Base-by-base conservation (phyloP, 208 protist genomes). In the Phytomonas sp. region DNA sequence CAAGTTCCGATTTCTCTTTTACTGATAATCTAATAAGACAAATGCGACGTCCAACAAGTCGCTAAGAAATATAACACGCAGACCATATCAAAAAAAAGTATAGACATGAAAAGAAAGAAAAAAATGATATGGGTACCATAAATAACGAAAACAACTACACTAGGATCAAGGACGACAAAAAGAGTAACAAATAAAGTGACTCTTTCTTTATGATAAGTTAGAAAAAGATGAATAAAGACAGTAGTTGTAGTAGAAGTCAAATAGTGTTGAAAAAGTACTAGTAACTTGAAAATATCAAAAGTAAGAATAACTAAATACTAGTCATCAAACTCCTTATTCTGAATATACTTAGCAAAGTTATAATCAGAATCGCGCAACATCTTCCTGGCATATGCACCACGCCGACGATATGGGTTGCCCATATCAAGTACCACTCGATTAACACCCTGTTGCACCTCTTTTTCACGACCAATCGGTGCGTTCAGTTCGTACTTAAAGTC, bases 401-500 rank as follows among this genome's bases (percentile, higher is more conserved):
- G 76, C 26, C 76, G 70, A 37, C 91, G 86, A 72, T 94, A 93
- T 11, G 88, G 91, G 62, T 90, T 93, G 26, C 91, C 91, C 77
- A 86, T 85, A 63, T 94, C 91, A 62, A 87, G 71, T 65, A 93
- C 87, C 0, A 80, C 69, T 5, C 88, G 86, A 71, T 96, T 96
- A 16, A 83, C 79, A 34, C 91, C 91, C 4, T 67, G 81, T 70
- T 89, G 82, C 36, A 96, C 91, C 72, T 96, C 91, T 60, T 78
- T 76, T 66, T 94, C 91, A n/a, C 86, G 80, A 16, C 91, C 88
- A 71, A 96, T 84, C 4, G 91, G 91, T 0, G 91, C 83, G 36
- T 79, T 96, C 31, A 93, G 76, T 72, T 96, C 91, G 62, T 86
- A 91, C 61, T 86, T 87, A 72, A 94, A 94, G 79, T 96, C 91